Conservation (phyloP, 345 rosid species). For the Corymbia maculata region DNA sequence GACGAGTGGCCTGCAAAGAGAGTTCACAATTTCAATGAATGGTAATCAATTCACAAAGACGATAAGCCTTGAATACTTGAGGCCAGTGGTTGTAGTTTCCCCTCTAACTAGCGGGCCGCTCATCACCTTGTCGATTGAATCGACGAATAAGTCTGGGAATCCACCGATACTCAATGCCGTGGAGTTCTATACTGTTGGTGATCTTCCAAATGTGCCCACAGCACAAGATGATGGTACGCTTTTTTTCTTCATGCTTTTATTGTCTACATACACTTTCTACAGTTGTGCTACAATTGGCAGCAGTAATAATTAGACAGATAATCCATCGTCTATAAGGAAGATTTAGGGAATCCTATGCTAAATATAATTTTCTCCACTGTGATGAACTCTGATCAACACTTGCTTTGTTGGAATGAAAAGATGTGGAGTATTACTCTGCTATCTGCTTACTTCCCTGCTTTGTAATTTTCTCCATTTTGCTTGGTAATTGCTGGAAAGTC, state of each 20-base stretch:
- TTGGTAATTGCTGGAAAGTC: not conserved
- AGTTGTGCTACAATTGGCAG: not conserved
- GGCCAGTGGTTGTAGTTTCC: not conserved
- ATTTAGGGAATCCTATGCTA: not conserved
- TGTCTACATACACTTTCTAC: not conserved
- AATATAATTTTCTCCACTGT: not conserved
- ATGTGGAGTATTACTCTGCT: not conserved
- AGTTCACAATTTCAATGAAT: not conserved
- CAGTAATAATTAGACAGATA: not conserved
- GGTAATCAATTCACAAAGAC: not conserved
- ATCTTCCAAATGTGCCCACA: not conserved
- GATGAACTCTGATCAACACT: not conserved
- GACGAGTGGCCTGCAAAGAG: not conserved
- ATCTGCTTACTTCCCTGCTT: not conserved
- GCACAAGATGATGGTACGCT: not conserved
- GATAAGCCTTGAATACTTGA: not conserved
- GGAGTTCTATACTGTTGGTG: not conserved
- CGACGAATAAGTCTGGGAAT: not conserved
- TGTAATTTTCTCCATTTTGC: not conserved
- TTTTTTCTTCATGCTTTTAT: not conserved
- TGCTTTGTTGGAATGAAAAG: not conserved
- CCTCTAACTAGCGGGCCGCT: not conserved
- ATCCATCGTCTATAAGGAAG: not conserved
- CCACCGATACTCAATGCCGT: not conserved
- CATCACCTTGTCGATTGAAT: not conserved